These are phyloP conservation scores for Hyphodiscus sp. DNA, from an alignment of 2,329 filamentous ascomycete genomes.

Conservation along the genomic window DNA sequence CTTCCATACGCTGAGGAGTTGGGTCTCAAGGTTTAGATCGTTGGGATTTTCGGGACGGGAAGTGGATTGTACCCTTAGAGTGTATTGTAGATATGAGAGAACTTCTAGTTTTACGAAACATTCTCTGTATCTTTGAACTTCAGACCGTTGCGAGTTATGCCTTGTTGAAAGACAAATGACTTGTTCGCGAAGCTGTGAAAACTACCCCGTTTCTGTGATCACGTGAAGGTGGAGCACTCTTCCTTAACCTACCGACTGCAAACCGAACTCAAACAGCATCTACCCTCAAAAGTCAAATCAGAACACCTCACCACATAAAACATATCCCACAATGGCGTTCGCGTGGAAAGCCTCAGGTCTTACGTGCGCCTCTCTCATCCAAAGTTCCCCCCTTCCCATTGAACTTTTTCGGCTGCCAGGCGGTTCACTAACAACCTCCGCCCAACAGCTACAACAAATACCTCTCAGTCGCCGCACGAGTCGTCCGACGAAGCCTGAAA, in stretches of 20 bases:
- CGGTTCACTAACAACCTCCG: slow-evolving; percentile 30
- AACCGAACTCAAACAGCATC: slow-evolving; percentile 11
- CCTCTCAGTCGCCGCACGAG: slow-evolving; percentile 88
- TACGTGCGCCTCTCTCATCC: slow-evolving; percentile 36
- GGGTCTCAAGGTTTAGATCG: slow-evolving; percentile 81
- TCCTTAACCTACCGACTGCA: slow-evolving; percentile 1
- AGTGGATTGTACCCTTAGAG: slow-evolving; percentile 31
- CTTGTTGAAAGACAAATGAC: too few relatives aligned
- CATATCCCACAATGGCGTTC: slow-evolving; percentile 65
- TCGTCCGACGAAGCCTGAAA: slow-evolving; percentile 94
- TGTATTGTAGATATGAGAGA: slow-evolving; percentile 31
- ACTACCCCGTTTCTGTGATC: not conserved
- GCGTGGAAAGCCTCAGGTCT: slow-evolving; percentile 98
- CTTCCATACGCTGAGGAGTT: slow-evolving; percentile 92
- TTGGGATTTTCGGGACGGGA: slow-evolving; percentile 23
- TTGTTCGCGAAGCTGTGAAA: too few relatives aligned
- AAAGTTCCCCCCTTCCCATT: slow-evolving; percentile 7
- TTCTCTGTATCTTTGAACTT: not conserved
- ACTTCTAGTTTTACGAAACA: slow-evolving; percentile 12
- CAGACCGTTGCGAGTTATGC: not conserved
- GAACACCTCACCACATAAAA: slow-evolving; percentile 16
- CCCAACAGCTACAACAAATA: slow-evolving; percentile 94
- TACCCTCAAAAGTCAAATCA: slow-evolving; percentile 10
- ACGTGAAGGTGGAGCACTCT: not conserved
- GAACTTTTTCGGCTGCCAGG: slow-evolving; percentile 9